Percentiles rank a stretch among this genome's conserved stretches.
Conservation (phyloP, 106 monocot genomes). For the Phalaenopsis equestris region DNA sequence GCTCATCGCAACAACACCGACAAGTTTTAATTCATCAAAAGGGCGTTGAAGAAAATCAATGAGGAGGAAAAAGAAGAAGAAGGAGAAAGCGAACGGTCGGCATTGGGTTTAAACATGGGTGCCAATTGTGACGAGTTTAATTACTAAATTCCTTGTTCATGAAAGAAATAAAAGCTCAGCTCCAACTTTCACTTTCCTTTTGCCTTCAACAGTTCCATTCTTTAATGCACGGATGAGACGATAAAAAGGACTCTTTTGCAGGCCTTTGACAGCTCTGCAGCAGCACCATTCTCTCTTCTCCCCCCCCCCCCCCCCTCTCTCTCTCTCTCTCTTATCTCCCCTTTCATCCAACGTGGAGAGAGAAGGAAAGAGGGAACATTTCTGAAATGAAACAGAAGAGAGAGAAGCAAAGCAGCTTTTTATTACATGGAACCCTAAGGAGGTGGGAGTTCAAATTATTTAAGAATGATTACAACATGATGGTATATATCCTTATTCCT, state of each 20-base stretch:
- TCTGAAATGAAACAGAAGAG: background rate
- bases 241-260: slow-evolving; percentile 8
- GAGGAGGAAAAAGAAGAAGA: background rate
- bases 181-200: slow-evolving; percentile 11
- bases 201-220: background rate
- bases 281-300: background rate
- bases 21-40: background rate
- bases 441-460: slow-evolving; percentile 15
- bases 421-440: slow-evolving; percentile 1
- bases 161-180: slow-evolving; percentile 10
- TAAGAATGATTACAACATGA: slow-evolving; percentile 10
- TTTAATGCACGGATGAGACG: slow-evolving; percentile 13
- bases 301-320: background rate
- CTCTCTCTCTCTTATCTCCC: background rate
- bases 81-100: background rate
- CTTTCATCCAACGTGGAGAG: background rate
- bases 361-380: background rate
- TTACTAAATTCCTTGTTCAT: slow-evolving; percentile 4
- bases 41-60: background rate
- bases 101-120: background rate
- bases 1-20: background rate
- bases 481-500: slow-evolving; percentile 9
- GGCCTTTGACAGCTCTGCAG: slow-evolving; percentile 9
- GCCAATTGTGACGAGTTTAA: background rate
- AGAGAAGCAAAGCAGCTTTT: slow-evolving; percentile 2